Evolutionary conservation across 2,329 filamentous ascomycete species (phyloP).

Genomic region (Aureobasidium lini): DNA sequence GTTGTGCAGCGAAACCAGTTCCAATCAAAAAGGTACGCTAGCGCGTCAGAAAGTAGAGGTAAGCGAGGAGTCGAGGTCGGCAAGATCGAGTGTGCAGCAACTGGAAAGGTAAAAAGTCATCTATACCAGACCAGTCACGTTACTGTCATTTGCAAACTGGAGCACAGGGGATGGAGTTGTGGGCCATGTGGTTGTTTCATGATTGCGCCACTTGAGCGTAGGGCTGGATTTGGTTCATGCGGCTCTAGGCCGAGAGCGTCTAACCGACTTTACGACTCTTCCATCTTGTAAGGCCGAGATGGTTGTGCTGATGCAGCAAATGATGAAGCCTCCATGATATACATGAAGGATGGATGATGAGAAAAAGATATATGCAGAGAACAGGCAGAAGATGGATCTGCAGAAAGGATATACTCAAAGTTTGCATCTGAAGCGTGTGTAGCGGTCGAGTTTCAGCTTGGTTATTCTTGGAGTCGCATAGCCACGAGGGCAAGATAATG

Average conservation of each 20-base stretch:
- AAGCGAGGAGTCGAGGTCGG: background rate
- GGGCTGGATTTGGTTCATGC: background rate
- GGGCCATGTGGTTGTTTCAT: slow-evolving; percentile 9
- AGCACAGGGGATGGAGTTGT: background rate
- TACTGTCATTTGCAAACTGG: background rate
- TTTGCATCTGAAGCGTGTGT: background rate
- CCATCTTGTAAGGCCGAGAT: background rate
- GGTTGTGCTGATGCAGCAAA: background rate
- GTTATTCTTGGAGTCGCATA: background rate
- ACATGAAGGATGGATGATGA: too few species aligned
- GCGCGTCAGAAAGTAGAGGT: background rate
- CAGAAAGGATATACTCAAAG: background rate
- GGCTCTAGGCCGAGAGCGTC: background rate
- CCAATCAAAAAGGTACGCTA: background rate
- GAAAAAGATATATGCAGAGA: too few species aligned
- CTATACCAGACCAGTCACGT: slow-evolving; percentile 7
- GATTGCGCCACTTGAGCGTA: slow-evolving; percentile 7
- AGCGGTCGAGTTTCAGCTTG: slow-evolving; percentile 2
- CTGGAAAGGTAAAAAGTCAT: background rate
- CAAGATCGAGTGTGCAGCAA: background rate
- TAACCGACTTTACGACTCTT: slow-evolving; percentile 1
- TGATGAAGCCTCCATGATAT: background rate
- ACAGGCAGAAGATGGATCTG: background rate
- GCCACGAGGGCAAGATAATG: background rate
- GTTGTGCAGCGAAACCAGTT: background rate